phyloP scores from a whole-genome alignment of 495 filamentous ascomycete genomes.

The Cercophora scortea region DNA sequence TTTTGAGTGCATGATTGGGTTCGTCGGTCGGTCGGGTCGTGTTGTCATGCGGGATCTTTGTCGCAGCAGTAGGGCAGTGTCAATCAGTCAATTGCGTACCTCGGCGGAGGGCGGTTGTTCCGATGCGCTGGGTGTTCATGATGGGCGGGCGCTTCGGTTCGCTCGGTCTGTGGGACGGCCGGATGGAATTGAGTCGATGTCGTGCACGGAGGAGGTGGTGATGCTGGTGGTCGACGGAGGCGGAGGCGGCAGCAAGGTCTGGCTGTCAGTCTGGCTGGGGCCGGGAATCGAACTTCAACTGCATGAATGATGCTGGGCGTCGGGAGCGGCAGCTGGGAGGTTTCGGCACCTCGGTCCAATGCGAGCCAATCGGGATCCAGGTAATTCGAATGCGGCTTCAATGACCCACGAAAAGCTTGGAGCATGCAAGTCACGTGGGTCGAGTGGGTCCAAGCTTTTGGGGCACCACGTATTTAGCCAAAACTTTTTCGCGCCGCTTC shows the following conservation, averaged over 20 bases:
- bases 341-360: slow-evolving; percentile 24
- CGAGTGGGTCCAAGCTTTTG: slow-evolving; percentile 16
- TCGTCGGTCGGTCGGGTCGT: neutral
- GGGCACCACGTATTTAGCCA: neutral
- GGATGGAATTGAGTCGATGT: neutral
- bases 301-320: neutral
- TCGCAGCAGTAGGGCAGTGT: neutral
- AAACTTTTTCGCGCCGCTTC: slow-evolving; percentile 6
- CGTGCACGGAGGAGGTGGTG: neutral
- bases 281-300: neutral
- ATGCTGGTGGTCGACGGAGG: too few relatives aligned
- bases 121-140: slow-evolving; percentile 29
- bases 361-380: slow-evolving; percentile 19
- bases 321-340: neutral
- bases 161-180: neutral
- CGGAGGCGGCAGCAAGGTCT: too few relatives aligned
- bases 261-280: too few relatives aligned
- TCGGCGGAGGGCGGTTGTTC: slow-evolving; percentile 30
- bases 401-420: neutral
- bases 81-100: slow-evolving; percentile 14
- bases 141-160: neutral
- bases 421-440: neutral
- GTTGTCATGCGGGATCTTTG: neutral
- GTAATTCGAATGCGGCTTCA: slow-evolving; percentile 19
- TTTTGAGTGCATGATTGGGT: neutral